Conservation (phyloP, 495 filamentous ascomycete species). For the Collariella sp. region DNA sequence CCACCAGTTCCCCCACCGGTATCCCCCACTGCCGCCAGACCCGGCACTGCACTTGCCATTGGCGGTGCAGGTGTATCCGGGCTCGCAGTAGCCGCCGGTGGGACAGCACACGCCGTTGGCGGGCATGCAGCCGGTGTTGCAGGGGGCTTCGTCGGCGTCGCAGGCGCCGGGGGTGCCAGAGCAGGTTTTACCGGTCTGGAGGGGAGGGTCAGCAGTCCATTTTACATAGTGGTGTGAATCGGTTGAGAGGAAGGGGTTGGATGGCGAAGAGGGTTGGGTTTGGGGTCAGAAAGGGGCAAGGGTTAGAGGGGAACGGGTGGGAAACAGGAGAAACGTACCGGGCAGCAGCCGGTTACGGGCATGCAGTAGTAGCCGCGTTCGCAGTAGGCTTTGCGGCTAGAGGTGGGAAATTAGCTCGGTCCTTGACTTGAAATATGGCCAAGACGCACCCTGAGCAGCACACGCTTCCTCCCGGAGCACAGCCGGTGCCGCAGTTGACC, state of each 20-base stretch:
- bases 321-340: background rate
- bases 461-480: background rate
- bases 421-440: background rate
- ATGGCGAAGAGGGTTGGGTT: background rate
- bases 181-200: conserved; percentile 12
- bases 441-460: background rate
- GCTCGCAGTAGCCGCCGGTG: conserved; percentile 17
- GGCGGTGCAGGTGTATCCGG: conserved; percentile 9
- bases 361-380: conserved; percentile 18
- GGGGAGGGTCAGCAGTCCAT: background rate
- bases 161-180: conserved; percentile 6
- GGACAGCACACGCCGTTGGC: conserved; percentile 14
- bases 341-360: conserved; percentile 13
- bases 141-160: conserved; percentile 7
- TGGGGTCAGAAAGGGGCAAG: too few relatives aligned
- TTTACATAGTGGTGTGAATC: background rate
- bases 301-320: too few relatives aligned
- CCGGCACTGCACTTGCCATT: background rate
- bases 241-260: too few relatives aligned
- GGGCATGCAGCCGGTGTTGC: conserved; percentile 18
- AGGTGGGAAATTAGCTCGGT: background rate
- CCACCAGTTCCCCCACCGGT: background rate
- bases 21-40: background rate
- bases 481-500: background rate
- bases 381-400: conserved; percentile 8